phyloP scores from a whole-genome alignment of 2,329 filamentous ascomycete genomes.

The Lojkania enalia region DNA sequence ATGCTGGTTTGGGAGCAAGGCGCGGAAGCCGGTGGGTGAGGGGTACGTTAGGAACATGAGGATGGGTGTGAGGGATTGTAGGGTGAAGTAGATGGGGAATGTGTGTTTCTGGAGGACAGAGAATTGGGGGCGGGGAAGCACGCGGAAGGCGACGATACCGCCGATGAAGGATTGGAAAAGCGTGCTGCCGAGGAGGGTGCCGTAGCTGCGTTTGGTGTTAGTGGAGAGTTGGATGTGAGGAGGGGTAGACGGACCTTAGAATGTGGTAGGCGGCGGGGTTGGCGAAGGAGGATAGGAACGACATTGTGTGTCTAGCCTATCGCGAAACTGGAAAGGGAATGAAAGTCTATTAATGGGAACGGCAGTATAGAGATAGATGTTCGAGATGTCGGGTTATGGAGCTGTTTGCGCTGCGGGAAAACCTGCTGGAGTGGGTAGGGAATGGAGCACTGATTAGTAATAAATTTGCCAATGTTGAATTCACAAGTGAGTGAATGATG shows the following conservation, averaged over 20 bases:
- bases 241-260: constrained; percentile 59
- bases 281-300: constrained; percentile 56
- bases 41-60: constrained; percentile 81
- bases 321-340: too few species aligned
- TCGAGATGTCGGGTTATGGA: too few species aligned
- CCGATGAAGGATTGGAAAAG: constrained; percentile 84
- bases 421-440: too few species aligned
- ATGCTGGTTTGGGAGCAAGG: constrained; percentile 1
- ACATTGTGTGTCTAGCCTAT: too few species aligned
- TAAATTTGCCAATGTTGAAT: too few species aligned
- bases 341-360: too few species aligned
- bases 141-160: constrained; percentile 74
- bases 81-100: constrained; percentile 85
- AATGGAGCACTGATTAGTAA: too few species aligned
- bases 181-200: constrained; percentile 81
- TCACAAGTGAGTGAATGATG: too few species aligned
- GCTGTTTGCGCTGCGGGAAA: too few species aligned
- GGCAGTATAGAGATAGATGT: too few species aligned
- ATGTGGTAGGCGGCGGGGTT: constrained; percentile 76
- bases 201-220: constrained; percentile 64
- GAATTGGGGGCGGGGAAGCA: constrained; percentile 79
- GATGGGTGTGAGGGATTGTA: constrained; percentile 77
- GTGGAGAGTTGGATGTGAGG: constrained; percentile 2
- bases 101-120: constrained; percentile 72
- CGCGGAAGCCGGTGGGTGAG: constrained; percentile 42